Base-by-base conservation (phyloP, 164 flowering plant species). In the Buxus sempervirens region DNA sequence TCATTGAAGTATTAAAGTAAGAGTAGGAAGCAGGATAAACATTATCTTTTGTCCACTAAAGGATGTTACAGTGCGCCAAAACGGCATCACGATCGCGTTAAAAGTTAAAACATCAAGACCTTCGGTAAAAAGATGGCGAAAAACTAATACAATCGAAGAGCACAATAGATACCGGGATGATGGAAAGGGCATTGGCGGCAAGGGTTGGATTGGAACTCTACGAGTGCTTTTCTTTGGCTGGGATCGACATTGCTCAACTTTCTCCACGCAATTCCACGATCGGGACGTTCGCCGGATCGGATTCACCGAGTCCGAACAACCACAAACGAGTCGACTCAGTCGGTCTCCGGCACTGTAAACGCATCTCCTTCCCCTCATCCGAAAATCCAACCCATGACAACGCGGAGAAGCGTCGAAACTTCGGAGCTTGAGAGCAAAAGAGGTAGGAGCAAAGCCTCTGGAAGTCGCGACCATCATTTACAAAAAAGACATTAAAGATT, bases 101-200 rank as follows among this genome's bases (percentile, higher is more conserved):
- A 10, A 45, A 1, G 12, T 10, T 45, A 15, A 15, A 27, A 64
- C 42, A 55, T 18, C 28, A 23, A 25, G 51, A 58, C 14, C 32
- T 7, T 58, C 18, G 23, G 16, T 5, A n/a, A 36, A 25, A 10
- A 45, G 51, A 45, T 45, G 10, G 1, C 25, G 2, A 21, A 16
- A 8, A n/a, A 18, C 16, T 28, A 66, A 54, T 23, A 42, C 53
- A 45, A 22, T 12, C 8, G 24, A 60, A 70, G 54, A 32, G 51
- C 22, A n/a, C 9, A 27, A 54, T 9, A 20, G 66, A 67, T 75
- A 91, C 94, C 77, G 78, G 61, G 94, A 73, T 27, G 91, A 87
- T 41, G 86, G 78, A 65, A 91, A 91, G 16, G 85, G 81, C 49
- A 79, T 63, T 28, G n/a, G n/a, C n/a, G n/a, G n/a, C n/a, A n/a